Base-by-base conservation (phyloP, 2,329 filamentous ascomycete species). In the Phialemonium atrogriseum region DNA sequence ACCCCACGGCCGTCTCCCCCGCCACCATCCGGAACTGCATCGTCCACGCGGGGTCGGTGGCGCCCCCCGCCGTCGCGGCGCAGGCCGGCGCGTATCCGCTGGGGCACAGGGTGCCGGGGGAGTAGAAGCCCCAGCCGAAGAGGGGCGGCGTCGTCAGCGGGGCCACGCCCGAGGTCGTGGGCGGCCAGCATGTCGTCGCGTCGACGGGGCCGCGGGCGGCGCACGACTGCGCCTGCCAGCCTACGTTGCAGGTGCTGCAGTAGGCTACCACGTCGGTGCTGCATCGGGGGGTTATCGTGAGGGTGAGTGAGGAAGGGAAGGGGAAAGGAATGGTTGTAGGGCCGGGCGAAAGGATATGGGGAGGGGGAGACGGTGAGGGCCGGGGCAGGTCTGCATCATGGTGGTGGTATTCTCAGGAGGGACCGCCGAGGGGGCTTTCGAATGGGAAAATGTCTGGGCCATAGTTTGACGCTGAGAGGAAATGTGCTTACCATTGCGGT, bases 1-100 rank as follows among this genome's bases (percentile, higher is more conserved):
- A 51, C 7, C 47, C 48, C 6, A 47, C 42, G 9, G 48, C 48
- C 10, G 46, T 51, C 36, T 51, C 48, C 1, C 40, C 42, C 7
- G 38, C 40, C 4, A 30, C 26, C 10, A 48, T 36, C 16, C 28
- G 29, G 37, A 48, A 49, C 40, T 50, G 46, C 24, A 50, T 39
- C 16, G 38, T 37, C 43, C 44, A 50, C 5, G 30, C 43, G 4
- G 43, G n/a, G n/a, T n/a, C n/a, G n/a, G n/a, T 39, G 10, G 24
- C 19, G 10, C 40, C 44, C 9, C 37, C 39, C 14, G 35, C 42
- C 3, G 42, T 47, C 11, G 45, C 46, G 17, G 42, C 40, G 36
- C 46, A 49, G 3, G 46, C 46, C 7, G 45, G 46, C 4, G 44
- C 45, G 29, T 49, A 49, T 4, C 46, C 46, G 1, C 27, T 30